Conservation (phyloP, 192 early-diverging fungal genomes). For the Phycomyces blakesleeanus region DNA sequence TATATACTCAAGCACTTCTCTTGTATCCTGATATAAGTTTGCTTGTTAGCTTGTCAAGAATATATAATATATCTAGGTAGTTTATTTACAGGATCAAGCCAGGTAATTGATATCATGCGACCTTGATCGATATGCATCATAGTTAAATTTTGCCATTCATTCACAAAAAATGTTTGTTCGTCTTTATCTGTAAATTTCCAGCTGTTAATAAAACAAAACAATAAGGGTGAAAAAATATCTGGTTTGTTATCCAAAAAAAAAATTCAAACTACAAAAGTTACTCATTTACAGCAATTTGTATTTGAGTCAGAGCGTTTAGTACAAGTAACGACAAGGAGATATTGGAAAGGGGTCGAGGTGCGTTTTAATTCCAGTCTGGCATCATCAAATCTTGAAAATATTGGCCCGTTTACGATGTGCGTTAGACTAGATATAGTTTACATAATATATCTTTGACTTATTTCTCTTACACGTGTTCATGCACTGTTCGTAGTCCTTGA, state of each 20-base stretch:
- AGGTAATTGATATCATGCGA: conserved; percentile 41
- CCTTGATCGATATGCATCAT: conserved; percentile 24
- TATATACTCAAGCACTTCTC: conserved; percentile 43
- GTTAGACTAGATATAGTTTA: not conserved
- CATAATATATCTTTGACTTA: not conserved
- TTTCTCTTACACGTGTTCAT: not conserved
- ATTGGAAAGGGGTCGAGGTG: conserved; percentile 61
- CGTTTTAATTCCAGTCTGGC: conserved; percentile 63
- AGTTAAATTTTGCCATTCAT: conserved; percentile 47
- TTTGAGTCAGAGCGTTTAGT: conserved; percentile 76
- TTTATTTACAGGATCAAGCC: conserved; percentile 52
- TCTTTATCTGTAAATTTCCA: conserved; percentile 44
- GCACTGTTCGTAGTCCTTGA: not conserved
- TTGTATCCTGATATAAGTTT: conserved; percentile 31
- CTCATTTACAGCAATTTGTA: not conserved
- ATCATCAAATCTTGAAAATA: conserved; percentile 53
- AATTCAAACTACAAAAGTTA: conserved; percentile 2
- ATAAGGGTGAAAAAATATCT: not conserved
- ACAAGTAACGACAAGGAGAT: conserved; percentile 72
- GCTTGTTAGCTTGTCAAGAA: conserved; percentile 2
- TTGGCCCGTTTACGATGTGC: not conserved
- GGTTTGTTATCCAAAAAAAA: no score
- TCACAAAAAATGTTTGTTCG: conserved; percentile 70
- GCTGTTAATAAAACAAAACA: not conserved
- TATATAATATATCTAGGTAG: not conserved